These are phyloP conservation scores for Plasmodium adleri DNA, from an alignment of 169 alveolate genomes.

Conservation along the genomic window DNA sequence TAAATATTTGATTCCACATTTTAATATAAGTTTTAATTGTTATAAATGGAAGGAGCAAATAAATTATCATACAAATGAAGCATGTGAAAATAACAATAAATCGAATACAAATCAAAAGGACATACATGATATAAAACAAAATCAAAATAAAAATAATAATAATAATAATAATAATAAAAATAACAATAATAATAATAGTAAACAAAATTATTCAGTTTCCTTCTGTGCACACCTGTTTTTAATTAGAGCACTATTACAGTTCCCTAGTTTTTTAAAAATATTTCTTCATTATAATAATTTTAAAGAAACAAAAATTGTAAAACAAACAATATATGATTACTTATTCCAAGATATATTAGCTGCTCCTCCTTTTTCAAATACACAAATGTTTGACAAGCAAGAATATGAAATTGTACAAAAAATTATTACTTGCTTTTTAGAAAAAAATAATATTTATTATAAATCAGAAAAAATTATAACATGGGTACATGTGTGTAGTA, in stretches of 20 bases:
- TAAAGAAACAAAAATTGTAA: slow-evolving; percentile 44
- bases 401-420: slow-evolving; percentile 48
- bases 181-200: not conserved
- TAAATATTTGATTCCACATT: slow-evolving; percentile 28
- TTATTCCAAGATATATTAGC: slow-evolving; percentile 35
- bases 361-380: slow-evolving; percentile 36
- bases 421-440: slow-evolving; percentile 21
- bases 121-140: not conserved
- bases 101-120: not conserved
- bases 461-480: slow-evolving; percentile 57
- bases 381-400: not conserved
- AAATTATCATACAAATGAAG: too few species aligned
- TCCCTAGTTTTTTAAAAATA: slow-evolving; percentile 21
- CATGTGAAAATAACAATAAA: too few species aligned
- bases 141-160: not conserved
- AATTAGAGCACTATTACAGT: slow-evolving; percentile 43
- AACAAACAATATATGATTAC: slow-evolving; percentile 31
- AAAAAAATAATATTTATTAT: slow-evolving; percentile 49
- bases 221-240: slow-evolving; percentile 31
- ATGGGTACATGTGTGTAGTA: slow-evolving; percentile 68
- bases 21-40: slow-evolving; percentile 27
- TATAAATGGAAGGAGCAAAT: not conserved
- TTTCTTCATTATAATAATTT: slow-evolving; percentile 48
- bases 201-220: slow-evolving; percentile 15
- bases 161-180: not conserved